Evolutionary conservation across 805 yeast species (phyloP), one percentile per base, ranked within the genome.

Genomic region (Wickerhamomyces ciferrii): DNA sequence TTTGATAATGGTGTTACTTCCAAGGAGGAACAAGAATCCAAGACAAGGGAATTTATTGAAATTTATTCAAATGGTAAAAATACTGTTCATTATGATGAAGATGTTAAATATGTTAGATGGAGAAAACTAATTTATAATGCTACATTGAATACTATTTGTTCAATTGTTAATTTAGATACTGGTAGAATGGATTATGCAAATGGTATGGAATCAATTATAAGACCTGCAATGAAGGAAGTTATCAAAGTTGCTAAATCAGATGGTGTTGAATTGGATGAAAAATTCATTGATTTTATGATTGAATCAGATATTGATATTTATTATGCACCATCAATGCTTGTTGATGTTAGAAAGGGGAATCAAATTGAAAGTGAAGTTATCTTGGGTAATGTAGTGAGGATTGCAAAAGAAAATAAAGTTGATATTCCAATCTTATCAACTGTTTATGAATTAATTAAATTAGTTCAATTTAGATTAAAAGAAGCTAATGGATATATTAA

Each of bases 241-340:
- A 61, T 75, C 19, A 72, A 71, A 3, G 75, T 85, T 48, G 95
- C 96, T 11, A 76, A 75, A 43, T 78, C 87, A 10, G 91, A 83
- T 48, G 87, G 87, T 0, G 73, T 76, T 34, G 70, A 68, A 4
- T 56, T 86, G 29, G 79, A 80, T 1, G 71, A 62, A 21, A 75
- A 66, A n/a, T 61, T 72, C 19, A 77, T 77, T 48, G 69, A 76
- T 24, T 50, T 57, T 41, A 76, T 80, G 70, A 60, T 79, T 34
- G 81, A 79, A 51, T 70, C 79, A 19, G 86, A 83, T 56, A 84
- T 74, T 47, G 79, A 79, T 11, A 70, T 67, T 32, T 77, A 74
- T 65, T 85, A 77, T 60, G 71, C 74, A 43, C 92, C 92, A 2
- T 83, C 90, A 4, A 85, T 85, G 92, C 66, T 76, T 50, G 84